Base-by-base conservation (phyloP, 2,329 filamentous ascomycete species). In the Basipetospora chlamydospora region DNA sequence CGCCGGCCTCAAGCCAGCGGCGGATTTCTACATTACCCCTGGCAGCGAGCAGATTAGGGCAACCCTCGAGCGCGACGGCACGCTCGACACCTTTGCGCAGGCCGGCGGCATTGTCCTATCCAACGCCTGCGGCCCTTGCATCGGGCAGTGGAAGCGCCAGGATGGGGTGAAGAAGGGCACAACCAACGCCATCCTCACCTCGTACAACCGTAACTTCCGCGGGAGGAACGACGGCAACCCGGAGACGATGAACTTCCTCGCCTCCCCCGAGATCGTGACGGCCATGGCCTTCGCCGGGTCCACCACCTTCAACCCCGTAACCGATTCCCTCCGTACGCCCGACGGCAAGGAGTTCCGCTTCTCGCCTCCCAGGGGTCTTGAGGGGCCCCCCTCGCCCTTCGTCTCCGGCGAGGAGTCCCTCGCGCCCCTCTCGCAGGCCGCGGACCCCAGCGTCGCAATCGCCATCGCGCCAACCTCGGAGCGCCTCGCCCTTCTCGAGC, bases 121-220 rank as follows among this genome's bases (percentile, higher is more conserved):
- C 51, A 96, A 96, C 59, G 88, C 90, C 44, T 96, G 90, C 57
- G 88, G 81, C 49, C 81, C 82, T 48, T 90, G 83, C 65, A 87
- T 92, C 58, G 86, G 84, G 41, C 88, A 96, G 63, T 96, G 90
- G 90, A 86, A 95, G 55, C 81, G 90, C 48, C 70, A 67, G 46
- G 88, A 96, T 49, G 85, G 96, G 17, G 65, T 95, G 39, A 81
- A 87, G 73, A 95, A 96, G 76, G 88, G 88, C 47, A 77, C 82
- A 50, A 68, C 86, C 52, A 98, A 98, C 77, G 90, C 86, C 6
- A 98, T 98, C 59, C 70, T 98, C 57, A 95, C 87, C 31, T 96
- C 90, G 18, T 98, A 95, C 79, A 98, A 98, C 80, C 86, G 90
- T 64, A 96, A 98, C 77, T 96, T 98, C 70, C 96, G 88, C 43